Evolutionary conservation across 2,329 filamentous ascomycete genomes (phyloP).

Genomic region (Alternaria angustiovoidea): DNA sequence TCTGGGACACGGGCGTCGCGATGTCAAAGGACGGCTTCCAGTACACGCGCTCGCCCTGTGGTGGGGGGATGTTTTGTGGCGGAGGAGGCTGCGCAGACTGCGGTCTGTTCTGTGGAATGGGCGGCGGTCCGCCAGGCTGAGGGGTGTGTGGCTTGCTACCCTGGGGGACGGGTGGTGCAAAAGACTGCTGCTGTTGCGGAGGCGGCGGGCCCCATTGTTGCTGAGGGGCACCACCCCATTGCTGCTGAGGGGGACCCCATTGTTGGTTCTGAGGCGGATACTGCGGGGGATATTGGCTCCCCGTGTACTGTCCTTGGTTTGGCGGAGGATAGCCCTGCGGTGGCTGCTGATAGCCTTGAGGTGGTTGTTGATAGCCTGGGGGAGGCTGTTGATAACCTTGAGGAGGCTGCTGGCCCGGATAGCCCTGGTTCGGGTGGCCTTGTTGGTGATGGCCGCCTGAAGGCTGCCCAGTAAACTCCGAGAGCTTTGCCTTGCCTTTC

Average conservation of each 20-base stretch:
- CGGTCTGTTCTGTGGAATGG: constrained; percentile 42
- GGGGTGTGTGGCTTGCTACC: constrained; percentile 43
- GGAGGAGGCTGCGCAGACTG: constrained; percentile 38
- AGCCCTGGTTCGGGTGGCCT: constrained; percentile 29
- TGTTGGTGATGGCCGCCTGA: constrained; percentile 31
- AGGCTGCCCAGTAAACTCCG: constrained; percentile 38
- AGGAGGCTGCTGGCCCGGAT: constrained; percentile 21
- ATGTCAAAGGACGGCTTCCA: constrained; percentile 63
- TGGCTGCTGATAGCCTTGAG: constrained; percentile 24
- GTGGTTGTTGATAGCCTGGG: constrained; percentile 28
- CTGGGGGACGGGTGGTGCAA: constrained; percentile 41
- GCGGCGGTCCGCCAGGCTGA: constrained; percentile 26
- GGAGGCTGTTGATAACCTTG: constrained; percentile 15
- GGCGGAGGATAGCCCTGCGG: constrained; percentile 14
- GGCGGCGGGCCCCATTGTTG: constrained; percentile 34
- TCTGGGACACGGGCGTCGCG: constrained; percentile 56
- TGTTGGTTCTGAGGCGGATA: constrained; percentile 31
- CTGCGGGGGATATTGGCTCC: constrained; percentile 30
- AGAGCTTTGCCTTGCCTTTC: constrained; percentile 50
- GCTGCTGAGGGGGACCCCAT: constrained; percentile 23
- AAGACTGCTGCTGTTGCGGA: constrained; percentile 36
- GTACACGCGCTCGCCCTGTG: constrained; percentile 51
- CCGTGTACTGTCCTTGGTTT: constrained; percentile 26
- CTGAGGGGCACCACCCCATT: constrained; percentile 19
- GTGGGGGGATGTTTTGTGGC: constrained; percentile 37